Evolutionary conservation across 2,329 filamentous ascomycete species (phyloP).

Genomic region (Thyridium curvatum): DNA sequence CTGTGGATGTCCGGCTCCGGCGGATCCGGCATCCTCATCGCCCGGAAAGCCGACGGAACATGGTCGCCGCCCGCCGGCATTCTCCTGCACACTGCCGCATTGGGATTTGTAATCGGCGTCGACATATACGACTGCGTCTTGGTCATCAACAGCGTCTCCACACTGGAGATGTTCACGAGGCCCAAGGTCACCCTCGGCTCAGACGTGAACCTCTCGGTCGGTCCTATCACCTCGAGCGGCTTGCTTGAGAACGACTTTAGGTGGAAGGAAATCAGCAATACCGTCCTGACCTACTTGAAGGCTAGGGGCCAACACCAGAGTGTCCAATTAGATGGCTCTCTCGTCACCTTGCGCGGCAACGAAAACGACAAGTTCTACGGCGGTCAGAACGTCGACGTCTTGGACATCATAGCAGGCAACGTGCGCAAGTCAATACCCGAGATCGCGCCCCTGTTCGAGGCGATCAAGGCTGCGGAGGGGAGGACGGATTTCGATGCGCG

Average conservation of each 20-base stretch:
- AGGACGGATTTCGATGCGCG: conserved; percentile 66
- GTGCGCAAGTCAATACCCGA: conserved; percentile 49
- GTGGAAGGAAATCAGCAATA: conserved; percentile 47
- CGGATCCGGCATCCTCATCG: conserved; percentile 81
- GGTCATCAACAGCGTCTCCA: conserved; percentile 81
- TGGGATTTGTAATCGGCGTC: conserved; percentile 85
- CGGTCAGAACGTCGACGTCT: conserved; percentile 36
- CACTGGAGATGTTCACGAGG: conserved; percentile 77
- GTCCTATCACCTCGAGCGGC: conserved; percentile 55
- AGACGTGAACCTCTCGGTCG: conserved; percentile 14
- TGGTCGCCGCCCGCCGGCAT: conserved; percentile 93
- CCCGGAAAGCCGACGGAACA: conserved; percentile 74
- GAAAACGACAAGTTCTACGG: conserved; percentile 56
- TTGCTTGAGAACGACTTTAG: conserved; percentile 42
- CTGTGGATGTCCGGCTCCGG: conserved; percentile 88
- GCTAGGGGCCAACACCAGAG: conserved; percentile 48
- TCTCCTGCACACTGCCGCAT: conserved; percentile 78
- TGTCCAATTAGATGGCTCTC: conserved; percentile 49
- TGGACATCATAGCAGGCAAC: conserved; percentile 52
- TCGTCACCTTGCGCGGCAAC: conserved; percentile 49
- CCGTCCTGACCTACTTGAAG: conserved; percentile 53
- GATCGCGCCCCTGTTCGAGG: conserved; percentile 62
- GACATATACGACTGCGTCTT: conserved; percentile 96
- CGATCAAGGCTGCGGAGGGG: conserved; percentile 83
- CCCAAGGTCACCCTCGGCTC: conserved; percentile 62